Base-by-base conservation (phyloP, 2,329 filamentous ascomycete genomes). In the Rhytidhysteron rufulum region DNA sequence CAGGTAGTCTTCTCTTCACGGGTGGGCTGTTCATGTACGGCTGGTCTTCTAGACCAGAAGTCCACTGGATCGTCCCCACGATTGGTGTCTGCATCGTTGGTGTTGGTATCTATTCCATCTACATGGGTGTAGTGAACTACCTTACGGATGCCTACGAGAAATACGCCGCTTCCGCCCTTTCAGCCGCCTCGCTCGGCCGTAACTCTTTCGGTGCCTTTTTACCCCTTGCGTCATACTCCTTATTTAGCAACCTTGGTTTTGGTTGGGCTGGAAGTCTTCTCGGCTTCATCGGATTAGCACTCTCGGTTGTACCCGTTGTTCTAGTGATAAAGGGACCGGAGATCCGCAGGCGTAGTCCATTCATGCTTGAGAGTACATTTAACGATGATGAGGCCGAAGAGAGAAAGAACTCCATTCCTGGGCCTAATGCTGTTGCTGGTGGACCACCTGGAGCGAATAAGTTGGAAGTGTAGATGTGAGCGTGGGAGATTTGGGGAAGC, bases 111-210 rank as follows among this genome's bases (percentile, higher is more conserved):
- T 60, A 57, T 42, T 47, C 43, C 8, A 73, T 72, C 9, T 66
- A 69, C 41, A 64, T 76, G 48, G 70, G 69, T 10, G 72, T 69
- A 2, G 64, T 73, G 4, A 75, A 76, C 52, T 73, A 73, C 36
- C 53, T 71, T 18, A 68, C 65, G 1, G 71, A 75, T 43, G 66
- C 71, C 0, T 75, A 75, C 41, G 69, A 71, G 22, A 63, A 69
- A 27, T 72, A 72, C 39, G 71, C 72, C 4, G 70, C 70, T 0
- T 71, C 67, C 1, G 72, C 72, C 1, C 55, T 73, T 1, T 68
- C 68, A 1, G 72, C 70, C 1, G 71, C 70, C 2, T 70, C 69
- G 0, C 54, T 75, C 4, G 60, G 71, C 1, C 57, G 71, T 5
- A 73, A 71, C 40, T 42, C 60, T 0, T 65, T 74, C n/a, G 71